Evolutionary conservation across 441 rosid genomes (phyloP).

Genomic region (Gossypium trilobum): DNA sequence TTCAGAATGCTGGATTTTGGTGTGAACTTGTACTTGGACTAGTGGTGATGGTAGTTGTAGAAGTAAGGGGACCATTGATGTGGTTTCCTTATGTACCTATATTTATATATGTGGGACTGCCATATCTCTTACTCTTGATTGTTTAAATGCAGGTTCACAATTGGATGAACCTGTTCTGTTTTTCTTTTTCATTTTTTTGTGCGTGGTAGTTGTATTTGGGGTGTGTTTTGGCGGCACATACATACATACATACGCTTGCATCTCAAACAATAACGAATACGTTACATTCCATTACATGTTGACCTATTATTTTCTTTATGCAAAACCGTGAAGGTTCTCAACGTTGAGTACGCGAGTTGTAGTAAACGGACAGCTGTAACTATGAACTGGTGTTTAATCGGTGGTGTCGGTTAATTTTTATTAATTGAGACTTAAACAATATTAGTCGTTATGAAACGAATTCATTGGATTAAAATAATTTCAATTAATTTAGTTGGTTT

Average conservation of each 20-base stretch:
- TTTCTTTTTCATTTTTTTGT: neutral
- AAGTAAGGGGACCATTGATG: slow-evolving; percentile 23
- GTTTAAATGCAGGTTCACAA: slow-evolving; percentile 25
- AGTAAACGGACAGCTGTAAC: neutral
- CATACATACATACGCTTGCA: neutral
- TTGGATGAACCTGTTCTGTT: neutral
- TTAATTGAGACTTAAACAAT: neutral
- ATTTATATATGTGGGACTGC: slow-evolving; percentile 19
- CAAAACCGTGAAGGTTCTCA: too few relatives aligned
- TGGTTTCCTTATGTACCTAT: slow-evolving; percentile 24
- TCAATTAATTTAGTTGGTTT: neutral
- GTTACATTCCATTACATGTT: too few relatives aligned
- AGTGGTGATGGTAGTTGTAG: slow-evolving; percentile 22
- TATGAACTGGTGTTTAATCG: neutral
- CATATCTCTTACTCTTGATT: slow-evolving; percentile 19
- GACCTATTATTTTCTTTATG: too few relatives aligned
- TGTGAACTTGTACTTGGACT: slow-evolving; percentile 27
- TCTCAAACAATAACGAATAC: neutral
- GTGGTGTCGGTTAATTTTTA: neutral
- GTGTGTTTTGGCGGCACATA: neutral
- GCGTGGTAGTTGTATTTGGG: neutral
- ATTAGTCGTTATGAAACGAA: neutral
- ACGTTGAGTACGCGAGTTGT: neutral
- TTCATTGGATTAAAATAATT: neutral
- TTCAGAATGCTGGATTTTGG: slow-evolving; percentile 32